phyloP scores from a whole-genome alignment of 2,329 filamentous ascomycete species.

The Penicillium hordei region DNA sequence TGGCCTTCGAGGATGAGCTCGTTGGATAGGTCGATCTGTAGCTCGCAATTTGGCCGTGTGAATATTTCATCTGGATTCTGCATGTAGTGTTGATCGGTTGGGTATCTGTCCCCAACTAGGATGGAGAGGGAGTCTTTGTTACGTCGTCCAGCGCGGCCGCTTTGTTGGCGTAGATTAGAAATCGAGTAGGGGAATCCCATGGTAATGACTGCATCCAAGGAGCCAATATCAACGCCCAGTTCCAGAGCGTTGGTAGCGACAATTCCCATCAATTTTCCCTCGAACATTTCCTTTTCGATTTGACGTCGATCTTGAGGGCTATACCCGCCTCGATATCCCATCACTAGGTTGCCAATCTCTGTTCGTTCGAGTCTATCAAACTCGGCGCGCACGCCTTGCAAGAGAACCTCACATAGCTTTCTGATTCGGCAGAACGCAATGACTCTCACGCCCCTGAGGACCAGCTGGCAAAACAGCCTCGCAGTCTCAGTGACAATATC shows the following conservation, averaged over 20 bases:
- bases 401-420: conserved; percentile 81
- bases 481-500: conserved; percentile 84
- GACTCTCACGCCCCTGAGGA: conserved; percentile 82
- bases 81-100: conserved; percentile 96
- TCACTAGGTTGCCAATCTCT: conserved; percentile 77
- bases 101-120: conserved; percentile 82
- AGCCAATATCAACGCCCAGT: conserved; percentile 91
- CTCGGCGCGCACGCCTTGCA: conserved; percentile 76
- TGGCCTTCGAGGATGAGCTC: conserved; percentile 90
- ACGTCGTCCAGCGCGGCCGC: conserved; percentile 82
- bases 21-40: conserved; percentile 90
- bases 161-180: conserved; percentile 90
- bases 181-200: conserved; percentile 96
- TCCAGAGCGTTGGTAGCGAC: conserved; percentile 92
- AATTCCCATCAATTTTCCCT: conserved; percentile 88
- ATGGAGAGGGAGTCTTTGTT: conserved; percentile 93
- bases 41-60: conserved; percentile 81
- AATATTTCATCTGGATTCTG: conserved; percentile 89
- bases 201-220: conserved; percentile 87
- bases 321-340: conserved; percentile 95
- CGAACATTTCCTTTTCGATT: conserved; percentile 96
- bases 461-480: conserved; percentile 82
- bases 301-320: conserved; percentile 82
- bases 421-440: conserved; percentile 91
- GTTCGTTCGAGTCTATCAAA: conserved; percentile 69